Evolutionary conservation across 352 stramenopile genomes (phyloP), one percentile per base, ranked within the genome.

Genomic region (Pythium scleroteichum): DNA sequence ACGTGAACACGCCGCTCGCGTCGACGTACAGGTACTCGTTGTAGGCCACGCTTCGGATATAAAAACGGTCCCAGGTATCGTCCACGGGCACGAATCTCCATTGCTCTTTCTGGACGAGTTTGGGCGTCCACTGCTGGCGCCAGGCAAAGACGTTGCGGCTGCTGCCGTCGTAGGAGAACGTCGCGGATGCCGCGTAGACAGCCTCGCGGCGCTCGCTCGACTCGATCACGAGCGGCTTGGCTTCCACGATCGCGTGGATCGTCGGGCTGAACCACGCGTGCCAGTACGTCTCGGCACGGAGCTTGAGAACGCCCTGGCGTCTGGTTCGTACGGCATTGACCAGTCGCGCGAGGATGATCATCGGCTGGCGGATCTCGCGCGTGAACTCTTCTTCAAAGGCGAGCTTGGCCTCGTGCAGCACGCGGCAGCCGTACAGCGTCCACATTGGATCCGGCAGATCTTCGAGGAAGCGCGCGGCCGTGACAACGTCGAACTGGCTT

Each of bases 1-100:
- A 89, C 39, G 77, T 75, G 39, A 89, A 89, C 17, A 89, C 79
- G 27, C 79, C 69, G 64, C 72, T 81, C 70, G 50, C 80, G 85
- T 76, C 80, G 2, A 73, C 64, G 47, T 87, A 87, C 46, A 90
- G 42, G 54, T 76, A 87, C 65, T 87, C 78, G 14, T 85, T 62
- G 26, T 74, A 85, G 1, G 39, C 52, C 10, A 79, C 76, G 56
- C 66, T 87, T 59, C 85, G 78, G 22, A 90, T 59, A 24, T 76
- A 61, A 47, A 90, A 90, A 1, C 67, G 73, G 26, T 90, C 76
- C 49, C 49, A 56, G 9, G 49, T 4, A 20, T 44, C 14, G 49
- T 56, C 49, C 19, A 56, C 49, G 32, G 51, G 51, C 51, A 58
- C 35, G 4, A 58, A 2, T 0, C 38, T 38, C 51, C 51, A 58